A percentile compares a stretch with the other conserved stretches of the same genome.
Evolutionary conservation across 2,329 filamentous ascomycete species (phyloP).

Genomic region (Tolypocladium paradoxum): DNA sequence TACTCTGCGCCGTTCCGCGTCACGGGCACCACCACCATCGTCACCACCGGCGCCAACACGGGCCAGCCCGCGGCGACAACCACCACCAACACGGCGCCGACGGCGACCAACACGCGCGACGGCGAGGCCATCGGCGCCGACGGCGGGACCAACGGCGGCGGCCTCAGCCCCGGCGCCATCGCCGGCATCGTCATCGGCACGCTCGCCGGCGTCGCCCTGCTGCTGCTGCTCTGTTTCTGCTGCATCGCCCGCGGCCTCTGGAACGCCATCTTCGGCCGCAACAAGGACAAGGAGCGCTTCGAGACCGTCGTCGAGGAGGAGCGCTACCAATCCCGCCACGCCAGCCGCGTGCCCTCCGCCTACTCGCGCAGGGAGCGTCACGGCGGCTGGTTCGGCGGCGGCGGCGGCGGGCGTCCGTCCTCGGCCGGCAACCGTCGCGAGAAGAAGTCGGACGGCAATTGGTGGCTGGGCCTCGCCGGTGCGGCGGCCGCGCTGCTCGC

Average conservation of each 20-base stretch:
- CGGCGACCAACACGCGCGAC: slow-evolving; percentile 33
- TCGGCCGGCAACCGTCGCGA: slow-evolving; percentile 29
- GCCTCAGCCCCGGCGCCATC: slow-evolving; percentile 61
- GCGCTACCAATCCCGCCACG: slow-evolving; percentile 39
- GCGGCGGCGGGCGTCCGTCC: slow-evolving; percentile 30
- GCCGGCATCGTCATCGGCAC: slow-evolving; percentile 72
- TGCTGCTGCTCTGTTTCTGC: slow-evolving; percentile 64
- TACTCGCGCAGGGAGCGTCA: slow-evolving; percentile 41
- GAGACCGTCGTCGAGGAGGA: slow-evolving; percentile 47
- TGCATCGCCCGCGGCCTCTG: slow-evolving; percentile 56
- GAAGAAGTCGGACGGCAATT: slow-evolving; percentile 38
- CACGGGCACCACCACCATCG: slow-evolving; percentile 43
- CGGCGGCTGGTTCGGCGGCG: slow-evolving; percentile 44
- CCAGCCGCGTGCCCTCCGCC: slow-evolving; percentile 27
- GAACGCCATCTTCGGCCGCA: slow-evolving; percentile 52
- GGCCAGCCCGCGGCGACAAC: slow-evolving; percentile 38
- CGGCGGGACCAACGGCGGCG: slow-evolving; percentile 26
- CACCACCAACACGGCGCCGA: slow-evolving; percentile 40
- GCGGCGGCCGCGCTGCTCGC: slow-evolving; percentile 39
- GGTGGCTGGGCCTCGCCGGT: slow-evolving; percentile 43
- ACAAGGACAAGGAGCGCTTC: slow-evolving; percentile 41
- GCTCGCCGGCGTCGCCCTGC: slow-evolving; percentile 53
- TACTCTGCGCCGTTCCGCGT: slow-evolving; percentile 42
- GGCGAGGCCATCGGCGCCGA: slow-evolving; percentile 26
- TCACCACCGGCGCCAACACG: slow-evolving; percentile 37